A percentile compares a stretch with the other conserved stretches of the same genome.
These are phyloP conservation scores for Talaromyces sp. DNA, from an alignment of 2,329 filamentous ascomycete genomes.

Conservation along the genomic window DNA sequence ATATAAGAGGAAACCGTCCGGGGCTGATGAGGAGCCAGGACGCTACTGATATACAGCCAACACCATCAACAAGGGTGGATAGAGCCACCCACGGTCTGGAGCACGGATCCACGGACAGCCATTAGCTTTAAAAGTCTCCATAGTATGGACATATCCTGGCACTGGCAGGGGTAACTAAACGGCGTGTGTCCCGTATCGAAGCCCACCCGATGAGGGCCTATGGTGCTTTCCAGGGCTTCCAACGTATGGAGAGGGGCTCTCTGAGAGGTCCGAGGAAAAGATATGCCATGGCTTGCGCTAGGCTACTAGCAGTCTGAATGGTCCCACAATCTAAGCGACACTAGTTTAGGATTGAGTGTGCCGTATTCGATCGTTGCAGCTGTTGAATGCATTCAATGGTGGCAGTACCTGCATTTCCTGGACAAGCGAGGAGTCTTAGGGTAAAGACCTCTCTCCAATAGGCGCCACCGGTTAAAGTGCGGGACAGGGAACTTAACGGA, in stretches of 20 bases:
- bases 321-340: background rate
- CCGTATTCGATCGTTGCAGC: background rate
- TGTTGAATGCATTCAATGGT: conserved; percentile 8
- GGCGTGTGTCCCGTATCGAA: background rate
- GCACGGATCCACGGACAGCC: background rate
- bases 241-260: background rate
- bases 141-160: background rate
- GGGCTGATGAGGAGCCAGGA: conserved; percentile 3
- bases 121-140: background rate
- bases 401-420: conserved; percentile 9
- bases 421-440: conserved; percentile 1
- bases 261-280: conserved; percentile 4
- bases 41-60: conserved; percentile 4
- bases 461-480: background rate
- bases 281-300: background rate
- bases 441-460: background rate
- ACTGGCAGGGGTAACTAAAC: background rate
- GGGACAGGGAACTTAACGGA: background rate
- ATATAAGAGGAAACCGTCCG: background rate
- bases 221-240: background rate
- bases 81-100: background rate
- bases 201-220: background rate
- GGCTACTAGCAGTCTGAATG: background rate
- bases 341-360: background rate
- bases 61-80: background rate